Evolutionary conservation across 2,329 filamentous ascomycete species (phyloP).

Genomic region (Coniochaeta prunicola): DNA sequence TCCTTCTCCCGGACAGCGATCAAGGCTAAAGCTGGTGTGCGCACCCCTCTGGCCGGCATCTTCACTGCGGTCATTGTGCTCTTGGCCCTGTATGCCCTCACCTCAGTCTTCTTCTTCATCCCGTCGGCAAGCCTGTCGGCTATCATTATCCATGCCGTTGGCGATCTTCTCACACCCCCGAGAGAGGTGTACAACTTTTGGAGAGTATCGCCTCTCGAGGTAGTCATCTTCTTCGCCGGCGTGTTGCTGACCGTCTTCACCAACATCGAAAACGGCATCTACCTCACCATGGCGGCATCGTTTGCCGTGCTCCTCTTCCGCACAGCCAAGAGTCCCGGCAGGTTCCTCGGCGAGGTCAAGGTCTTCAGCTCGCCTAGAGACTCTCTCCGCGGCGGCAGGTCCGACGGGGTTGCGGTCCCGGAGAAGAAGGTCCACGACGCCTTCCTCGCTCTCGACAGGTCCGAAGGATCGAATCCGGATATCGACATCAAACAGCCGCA

Average conservation of each 20-base stretch:
- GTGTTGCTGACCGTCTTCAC: constrained; percentile 51
- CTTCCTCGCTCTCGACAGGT: constrained; percentile 32
- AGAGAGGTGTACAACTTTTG: constrained; percentile 72
- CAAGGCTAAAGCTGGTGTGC: constrained; percentile 76
- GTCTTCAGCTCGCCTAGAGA: constrained; percentile 12
- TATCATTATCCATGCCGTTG: constrained; percentile 78
- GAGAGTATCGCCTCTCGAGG: constrained; percentile 66
- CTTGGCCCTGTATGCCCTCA: constrained; percentile 69
- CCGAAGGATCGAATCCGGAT: constrained; percentile 37
- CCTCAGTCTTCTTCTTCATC: constrained; percentile 76
- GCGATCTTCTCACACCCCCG: constrained; percentile 66
- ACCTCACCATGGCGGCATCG: constrained; percentile 37
- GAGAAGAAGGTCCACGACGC: constrained; percentile 20
- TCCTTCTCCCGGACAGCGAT: constrained; percentile 66
- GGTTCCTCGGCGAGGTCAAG: constrained; percentile 34
- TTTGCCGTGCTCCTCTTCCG: constrained; percentile 35
- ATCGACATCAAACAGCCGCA: constrained; percentile 33
- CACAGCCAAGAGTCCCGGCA: constrained; percentile 37
- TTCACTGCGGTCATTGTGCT: constrained; percentile 72
- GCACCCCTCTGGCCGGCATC: constrained; percentile 70
- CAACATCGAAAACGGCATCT: constrained; percentile 43
- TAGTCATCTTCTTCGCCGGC: constrained; percentile 67
- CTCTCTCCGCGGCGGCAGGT: constrained; percentile 4
- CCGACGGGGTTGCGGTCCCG: background rate
- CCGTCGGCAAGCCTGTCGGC: constrained; percentile 63